These are phyloP conservation scores for Aphanomyces astaci DNA, from an alignment of 352 stramenopile genomes.

Conservation along the genomic window DNA sequence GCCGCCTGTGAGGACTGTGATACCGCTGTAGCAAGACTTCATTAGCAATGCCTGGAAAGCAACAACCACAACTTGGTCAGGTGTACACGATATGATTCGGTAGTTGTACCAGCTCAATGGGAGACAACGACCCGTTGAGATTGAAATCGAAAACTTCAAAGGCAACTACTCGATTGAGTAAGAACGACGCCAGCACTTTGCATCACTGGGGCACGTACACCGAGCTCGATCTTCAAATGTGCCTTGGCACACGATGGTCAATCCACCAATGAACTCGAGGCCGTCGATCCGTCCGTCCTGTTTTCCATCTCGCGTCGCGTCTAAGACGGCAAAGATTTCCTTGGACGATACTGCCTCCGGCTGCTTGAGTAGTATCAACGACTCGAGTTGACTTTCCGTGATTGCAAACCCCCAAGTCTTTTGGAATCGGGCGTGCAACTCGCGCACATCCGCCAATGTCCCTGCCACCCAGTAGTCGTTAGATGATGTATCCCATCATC, in stretches of 20 bases:
- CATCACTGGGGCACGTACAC: slow-evolving; percentile 49
- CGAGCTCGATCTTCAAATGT: slow-evolving; percentile 74
- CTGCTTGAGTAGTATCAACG: slow-evolving; percentile 53
- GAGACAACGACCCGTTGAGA: slow-evolving; percentile 58
- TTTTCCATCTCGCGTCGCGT: slow-evolving; percentile 36
- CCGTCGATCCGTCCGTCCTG: slow-evolving; percentile 69
- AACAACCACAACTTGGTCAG: not conserved
- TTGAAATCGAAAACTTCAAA: slow-evolving; percentile 82
- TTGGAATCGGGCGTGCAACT: slow-evolving; percentile 52
- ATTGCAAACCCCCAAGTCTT: slow-evolving; percentile 72
- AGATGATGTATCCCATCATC: no score
- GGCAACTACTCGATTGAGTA: slow-evolving; percentile 39
- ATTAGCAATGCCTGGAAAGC: slow-evolving; percentile 52
- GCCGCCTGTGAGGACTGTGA: slow-evolving; percentile 19
- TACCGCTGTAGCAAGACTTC: slow-evolving; percentile 40
- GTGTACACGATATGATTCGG: not conserved
- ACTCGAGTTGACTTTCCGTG: slow-evolving; percentile 67
- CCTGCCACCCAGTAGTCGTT: slow-evolving; percentile 37
- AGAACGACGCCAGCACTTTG: no score
- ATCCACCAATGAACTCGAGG: slow-evolving; percentile 61
- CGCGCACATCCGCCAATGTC: slow-evolving; percentile 54
- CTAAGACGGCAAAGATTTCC: slow-evolving; percentile 66
- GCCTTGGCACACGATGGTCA: slow-evolving; percentile 60
- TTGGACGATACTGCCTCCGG: slow-evolving; percentile 50
- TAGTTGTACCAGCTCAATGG: slow-evolving; percentile 51